A percentile compares a stretch with the other conserved stretches of the same genome.
Conservation (phyloP, 1,284 basidiomycete species). For the Ceratobasidium sp. region DNA sequence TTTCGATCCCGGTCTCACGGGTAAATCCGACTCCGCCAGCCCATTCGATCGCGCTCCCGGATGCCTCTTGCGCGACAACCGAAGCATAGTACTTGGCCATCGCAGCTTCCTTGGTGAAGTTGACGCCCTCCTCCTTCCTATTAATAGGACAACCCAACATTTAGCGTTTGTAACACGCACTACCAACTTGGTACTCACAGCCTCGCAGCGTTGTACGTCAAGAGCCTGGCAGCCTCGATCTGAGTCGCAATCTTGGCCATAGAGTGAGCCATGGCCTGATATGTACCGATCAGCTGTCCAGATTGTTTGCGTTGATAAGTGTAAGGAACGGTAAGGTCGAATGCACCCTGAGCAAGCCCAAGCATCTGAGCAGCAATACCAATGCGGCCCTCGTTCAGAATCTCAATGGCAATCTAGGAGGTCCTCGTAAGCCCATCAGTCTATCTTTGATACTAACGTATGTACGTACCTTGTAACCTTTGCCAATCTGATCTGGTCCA, state of each 20-base stretch:
- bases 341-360: slow-evolving; percentile 96
- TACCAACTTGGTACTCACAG: slow-evolving; percentile 48
- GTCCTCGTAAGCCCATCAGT: neutral
- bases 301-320: slow-evolving; percentile 95
- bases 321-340: slow-evolving; percentile 91
- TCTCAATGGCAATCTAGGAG: slow-evolving; percentile 88
- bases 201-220: slow-evolving; percentile 97
- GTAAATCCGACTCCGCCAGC: slow-evolving; percentile 95
- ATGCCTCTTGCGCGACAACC: slow-evolving; percentile 86
- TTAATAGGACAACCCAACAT: neutral
- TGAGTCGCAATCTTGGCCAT: slow-evolving; percentile 88
- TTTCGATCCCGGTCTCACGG: slow-evolving; percentile 91
- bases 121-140: slow-evolving; percentile 82
- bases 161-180: neutral
- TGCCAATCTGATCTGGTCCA: slow-evolving; percentile 71
- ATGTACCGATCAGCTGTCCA: slow-evolving; percentile 88
- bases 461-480: slow-evolving; percentile 83
- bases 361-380: slow-evolving; percentile 98
- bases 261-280: slow-evolving; percentile 97
- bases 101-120: slow-evolving; percentile 92
- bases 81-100: slow-evolving; percentile 95
- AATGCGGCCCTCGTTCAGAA: slow-evolving; percentile 96
- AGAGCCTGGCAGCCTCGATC: slow-evolving; percentile 88
- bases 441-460: neutral
- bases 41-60: slow-evolving; percentile 95